A percentile compares a stretch with the other conserved stretches of the same genome.
These are phyloP conservation scores for Panicum hallii DNA, from an alignment of 202 grass and related monocot species.

Conservation along the genomic window DNA sequence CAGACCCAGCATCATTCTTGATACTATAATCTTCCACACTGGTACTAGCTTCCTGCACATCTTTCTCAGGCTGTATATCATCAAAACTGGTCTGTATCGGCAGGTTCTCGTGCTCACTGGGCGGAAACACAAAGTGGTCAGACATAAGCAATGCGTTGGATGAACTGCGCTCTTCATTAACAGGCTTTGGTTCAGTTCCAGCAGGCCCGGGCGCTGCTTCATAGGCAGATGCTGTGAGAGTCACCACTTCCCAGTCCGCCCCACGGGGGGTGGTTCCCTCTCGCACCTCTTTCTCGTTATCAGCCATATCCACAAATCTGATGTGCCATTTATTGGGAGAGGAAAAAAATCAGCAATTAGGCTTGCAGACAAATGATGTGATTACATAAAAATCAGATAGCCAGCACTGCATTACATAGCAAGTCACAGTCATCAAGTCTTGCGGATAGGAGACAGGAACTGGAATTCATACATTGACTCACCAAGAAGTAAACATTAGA, in stretches of 20 bases:
- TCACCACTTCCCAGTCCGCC: slow-evolving; percentile 85
- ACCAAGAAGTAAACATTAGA: not conserved
- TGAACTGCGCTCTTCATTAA: slow-evolving; percentile 37
- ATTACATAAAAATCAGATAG: not conserved
- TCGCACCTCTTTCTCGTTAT: slow-evolving; percentile 49
- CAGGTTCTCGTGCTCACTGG: slow-evolving; percentile 87
- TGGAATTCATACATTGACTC: not conserved
- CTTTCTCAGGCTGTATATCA: slow-evolving; percentile 45
- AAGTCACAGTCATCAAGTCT: not conserved
- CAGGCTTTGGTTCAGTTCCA: slow-evolving; percentile 25
- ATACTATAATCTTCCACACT: slow-evolving; percentile 41
- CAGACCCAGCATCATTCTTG: slow-evolving; percentile 41
- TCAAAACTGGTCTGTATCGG: slow-evolving; percentile 54
- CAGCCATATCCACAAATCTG: slow-evolving; percentile 52
- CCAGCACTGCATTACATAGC: not conserved
- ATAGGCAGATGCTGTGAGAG: slow-evolving; percentile 75
- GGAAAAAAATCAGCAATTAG: not conserved
- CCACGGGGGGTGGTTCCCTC: slow-evolving; percentile 46
- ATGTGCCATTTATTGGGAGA: not conserved
- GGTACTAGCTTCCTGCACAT: slow-evolving; percentile 42
- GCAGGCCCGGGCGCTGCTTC: slow-evolving; percentile 48
- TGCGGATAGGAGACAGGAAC: not conserved
- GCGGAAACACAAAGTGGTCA: slow-evolving; percentile 82
- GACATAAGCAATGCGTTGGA: slow-evolving; percentile 54
- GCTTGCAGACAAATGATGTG: not conserved